Percentiles rank a stretch among this genome's conserved stretches.
phyloP scores from a whole-genome alignment of 2,329 filamentous ascomycete genomes.

The Podosphaera xanthii region DNA sequence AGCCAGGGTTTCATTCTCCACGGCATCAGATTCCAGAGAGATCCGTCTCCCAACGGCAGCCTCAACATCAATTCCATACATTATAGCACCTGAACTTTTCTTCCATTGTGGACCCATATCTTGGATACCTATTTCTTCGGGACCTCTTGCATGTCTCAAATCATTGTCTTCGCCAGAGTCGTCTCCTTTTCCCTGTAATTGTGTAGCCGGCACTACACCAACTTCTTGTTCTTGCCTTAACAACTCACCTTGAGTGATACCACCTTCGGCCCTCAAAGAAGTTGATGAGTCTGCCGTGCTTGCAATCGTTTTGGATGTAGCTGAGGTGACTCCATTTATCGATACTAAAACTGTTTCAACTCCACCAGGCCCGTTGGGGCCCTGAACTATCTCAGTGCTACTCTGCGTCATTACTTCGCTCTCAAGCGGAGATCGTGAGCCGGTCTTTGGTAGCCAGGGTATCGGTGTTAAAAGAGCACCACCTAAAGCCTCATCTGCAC shows the following conservation, averaged over 20 bases:
- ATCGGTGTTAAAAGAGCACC: slow-evolving; percentile 86
- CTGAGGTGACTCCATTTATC: slow-evolving; percentile 42
- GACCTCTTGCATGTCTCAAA: slow-evolving; percentile 62
- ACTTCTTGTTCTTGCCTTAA: slow-evolving; percentile 70
- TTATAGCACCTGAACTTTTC: slow-evolving; percentile 18
- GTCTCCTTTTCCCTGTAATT: slow-evolving; percentile 21
- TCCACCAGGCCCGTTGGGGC: slow-evolving; percentile 54
- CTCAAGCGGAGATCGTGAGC: slow-evolving; percentile 23
- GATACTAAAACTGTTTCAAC: slow-evolving; percentile 64
- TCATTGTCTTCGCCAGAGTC: slow-evolving; percentile 31
- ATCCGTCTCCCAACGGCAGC: slow-evolving; percentile 34
- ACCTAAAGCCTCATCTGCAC: slow-evolving; percentile 71
- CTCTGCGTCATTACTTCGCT: slow-evolving; percentile 41
- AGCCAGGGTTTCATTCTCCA: slow-evolving; percentile 4
- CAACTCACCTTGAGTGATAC: slow-evolving; percentile 63
- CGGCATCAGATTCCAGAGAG: slow-evolving; percentile 6
- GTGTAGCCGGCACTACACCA: slow-evolving; percentile 49
- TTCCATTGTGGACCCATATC: slow-evolving; percentile 55
- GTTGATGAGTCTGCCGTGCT: slow-evolving; percentile 7
- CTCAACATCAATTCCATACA: slow-evolving; percentile 34
- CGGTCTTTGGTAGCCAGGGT: slow-evolving; percentile 46
- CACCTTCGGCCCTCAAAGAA: slow-evolving; percentile 19
- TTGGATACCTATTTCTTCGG: slow-evolving; percentile 61
- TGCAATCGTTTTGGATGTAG: slow-evolving; percentile 10
- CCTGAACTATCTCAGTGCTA: slow-evolving; percentile 58